Conservation (phyloP, 2,329 filamentous ascomycete species). For the Aspergillus melleus region DNA sequence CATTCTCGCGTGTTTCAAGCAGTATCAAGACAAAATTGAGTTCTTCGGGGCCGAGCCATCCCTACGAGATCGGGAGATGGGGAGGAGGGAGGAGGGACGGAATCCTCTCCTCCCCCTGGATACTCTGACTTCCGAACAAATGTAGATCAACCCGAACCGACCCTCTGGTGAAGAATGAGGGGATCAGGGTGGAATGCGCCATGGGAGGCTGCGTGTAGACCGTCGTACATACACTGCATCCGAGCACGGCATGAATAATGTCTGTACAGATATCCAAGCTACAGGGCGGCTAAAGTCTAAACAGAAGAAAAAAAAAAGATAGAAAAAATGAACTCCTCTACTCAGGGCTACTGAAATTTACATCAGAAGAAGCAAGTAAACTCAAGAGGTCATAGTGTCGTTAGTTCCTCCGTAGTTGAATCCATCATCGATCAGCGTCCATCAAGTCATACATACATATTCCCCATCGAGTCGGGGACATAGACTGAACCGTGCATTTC, state of each 20-base stretch:
- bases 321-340: too few relatives aligned
- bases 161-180: constrained; percentile 7
- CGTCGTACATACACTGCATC: not conserved
- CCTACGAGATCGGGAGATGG: not conserved
- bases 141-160: not conserved
- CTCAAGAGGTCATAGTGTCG: not conserved
- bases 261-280: not conserved
- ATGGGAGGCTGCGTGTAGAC: not conserved
- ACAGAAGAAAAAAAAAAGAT: too few relatives aligned
- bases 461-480: constrained; percentile 17
- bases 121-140: not conserved
- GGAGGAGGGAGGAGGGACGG: too few relatives aligned
- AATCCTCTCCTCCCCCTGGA: not conserved
- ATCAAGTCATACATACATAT: not conserved
- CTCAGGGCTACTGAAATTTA: too few relatives aligned
- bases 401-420: too few relatives aligned
- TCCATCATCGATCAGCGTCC: not conserved
- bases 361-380: too few relatives aligned
- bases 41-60: not conserved
- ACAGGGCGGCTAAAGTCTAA: too few relatives aligned
- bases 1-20: not conserved
- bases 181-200: not conserved
- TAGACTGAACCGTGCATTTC: constrained; percentile 18
- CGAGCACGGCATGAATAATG: not conserved
- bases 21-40: not conserved